These are phyloP conservation scores for Nyssa sinensis DNA, from an alignment of 148 eudicot species.

Conservation along the genomic window DNA sequence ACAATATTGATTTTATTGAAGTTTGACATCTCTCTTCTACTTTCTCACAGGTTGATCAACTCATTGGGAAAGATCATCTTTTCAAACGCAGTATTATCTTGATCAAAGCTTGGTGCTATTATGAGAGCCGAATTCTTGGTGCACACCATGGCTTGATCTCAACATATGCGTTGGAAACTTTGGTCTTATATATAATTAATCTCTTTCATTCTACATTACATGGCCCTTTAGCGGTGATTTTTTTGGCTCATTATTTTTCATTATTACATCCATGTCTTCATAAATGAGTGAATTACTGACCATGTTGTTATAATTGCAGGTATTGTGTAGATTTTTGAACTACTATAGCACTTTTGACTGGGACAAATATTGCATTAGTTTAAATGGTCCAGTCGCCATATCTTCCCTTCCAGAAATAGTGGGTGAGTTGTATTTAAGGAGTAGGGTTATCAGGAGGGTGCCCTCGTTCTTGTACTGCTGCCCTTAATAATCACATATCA, in stretches of 20 bases:
- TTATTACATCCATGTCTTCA: background rate
- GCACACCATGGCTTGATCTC: slow-evolving; percentile 50
- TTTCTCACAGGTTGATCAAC: slow-evolving; percentile 37
- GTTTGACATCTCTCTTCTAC: slow-evolving; percentile 12
- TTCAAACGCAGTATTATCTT: slow-evolving; percentile 54
- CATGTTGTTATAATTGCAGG: slow-evolving; percentile 28
- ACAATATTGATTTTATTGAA: background rate
- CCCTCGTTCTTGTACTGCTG: background rate
- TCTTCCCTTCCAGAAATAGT: slow-evolving; percentile 39
- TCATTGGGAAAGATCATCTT: slow-evolving; percentile 47
- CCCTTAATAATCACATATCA: background rate
- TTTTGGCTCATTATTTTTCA: background rate
- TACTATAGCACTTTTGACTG: slow-evolving; percentile 59
- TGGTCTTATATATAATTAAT: slow-evolving; percentile 50
- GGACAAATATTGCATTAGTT: slow-evolving; percentile 34
- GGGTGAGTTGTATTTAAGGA: slow-evolving; percentile 29
- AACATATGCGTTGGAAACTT: slow-evolving; percentile 55
- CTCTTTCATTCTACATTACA: slow-evolving; percentile 34
- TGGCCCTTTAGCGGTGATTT: slow-evolving; percentile 46
- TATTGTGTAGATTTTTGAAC: slow-evolving; percentile 41
- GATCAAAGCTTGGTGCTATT: slow-evolving; percentile 65
- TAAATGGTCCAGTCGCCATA: slow-evolving; percentile 38
- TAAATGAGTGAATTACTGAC: background rate
- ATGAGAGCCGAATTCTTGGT: slow-evolving; percentile 58
- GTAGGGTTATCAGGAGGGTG: background rate